Percentiles rank a stretch among this genome's conserved stretches.
phyloP scores from a whole-genome alignment of 306 rosid species.

The Hippophae tibetana region DNA sequence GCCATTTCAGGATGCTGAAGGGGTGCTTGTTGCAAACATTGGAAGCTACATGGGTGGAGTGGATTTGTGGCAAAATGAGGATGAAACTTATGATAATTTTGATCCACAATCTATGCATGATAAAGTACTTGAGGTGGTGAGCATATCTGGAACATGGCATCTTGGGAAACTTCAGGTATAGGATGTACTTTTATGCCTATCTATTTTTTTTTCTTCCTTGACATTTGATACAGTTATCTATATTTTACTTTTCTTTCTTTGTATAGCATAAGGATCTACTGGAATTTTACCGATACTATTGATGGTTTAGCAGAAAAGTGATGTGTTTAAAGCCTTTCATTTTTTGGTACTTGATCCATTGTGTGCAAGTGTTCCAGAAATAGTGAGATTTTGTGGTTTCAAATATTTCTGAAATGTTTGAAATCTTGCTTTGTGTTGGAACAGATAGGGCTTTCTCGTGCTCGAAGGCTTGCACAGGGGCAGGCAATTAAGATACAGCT shows the following conservation, averaged over 20 bases:
- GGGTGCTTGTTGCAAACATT: slow-evolving; percentile 94
- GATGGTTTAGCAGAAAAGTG: background rate
- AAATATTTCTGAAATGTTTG: slow-evolving; percentile 14
- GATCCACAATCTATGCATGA: slow-evolving; percentile 98
- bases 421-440: slow-evolving; percentile 9
- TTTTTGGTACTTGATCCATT: background rate
- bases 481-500: slow-evolving; percentile 75
- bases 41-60: slow-evolving; percentile 99
- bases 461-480: slow-evolving; percentile 97
- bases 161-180: slow-evolving; percentile 96
- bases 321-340: background rate
- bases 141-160: slow-evolving; percentile 99
- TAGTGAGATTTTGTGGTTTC: slow-evolving; percentile 7
- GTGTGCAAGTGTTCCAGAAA: slow-evolving; percentile 1
- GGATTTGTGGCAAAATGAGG: slow-evolving; percentile 98
- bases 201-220: background rate
- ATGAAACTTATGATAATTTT: slow-evolving; percentile 81
- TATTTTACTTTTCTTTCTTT: background rate
- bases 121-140: slow-evolving; percentile 89
- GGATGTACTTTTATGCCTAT: slow-evolving; percentile 2
- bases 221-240: background rate
- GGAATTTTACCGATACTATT: background rate
- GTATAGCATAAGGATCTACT: background rate
- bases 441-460: slow-evolving; percentile 98
- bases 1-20: slow-evolving; percentile 86